Base-by-base conservation (phyloP, 208 protist species). In the Trypanosoma platydactyli region DNA sequence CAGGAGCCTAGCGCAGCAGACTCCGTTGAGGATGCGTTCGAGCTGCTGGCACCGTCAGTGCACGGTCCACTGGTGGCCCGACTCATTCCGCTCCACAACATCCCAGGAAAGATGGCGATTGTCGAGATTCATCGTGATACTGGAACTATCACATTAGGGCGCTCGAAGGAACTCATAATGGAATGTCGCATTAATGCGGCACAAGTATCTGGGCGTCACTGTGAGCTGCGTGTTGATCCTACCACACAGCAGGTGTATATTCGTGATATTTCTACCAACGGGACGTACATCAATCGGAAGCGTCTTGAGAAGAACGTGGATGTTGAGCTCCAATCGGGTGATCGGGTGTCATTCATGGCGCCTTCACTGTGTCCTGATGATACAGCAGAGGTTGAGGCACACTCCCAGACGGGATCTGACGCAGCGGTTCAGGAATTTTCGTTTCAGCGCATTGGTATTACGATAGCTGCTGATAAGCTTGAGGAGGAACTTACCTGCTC, bases 401-500 rank as follows among this genome's bases (percentile, higher is more conserved):
- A 38, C 5, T 38, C 33, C 3, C 33, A 38, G 33, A 38, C 5
- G 9, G 9, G 9, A 38, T 38, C 33, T 38, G 58, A 25, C 20
- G 38, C 42, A 0, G 5, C 27, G 6, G 12, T 11, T 50, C 40
- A 27, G 16, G 79, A 76, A 59, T 94, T 76, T 55, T 38, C 93
- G 1, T 80, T 94, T 50, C 82, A 93, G 68, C 72, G 82, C 3
- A 49, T 93, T 16, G 74, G 67, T 64, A 42, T 12, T 7, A 74
- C 79, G 41, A 84, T 74, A 35, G 77, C 62, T 25, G 46, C 61
- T 33, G 68, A 53, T 3, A 50, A 72, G 57, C 48, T 94, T 45
- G 40, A 76, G 50, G 77, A 76, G 71, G 83, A 94, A 73, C 73
- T 96, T 54, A 92, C 82, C 18, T 97, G 92, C 64, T 71, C 73